phyloP scores from a whole-genome alignment of 495 filamentous ascomycete genomes.

The Aspergillus egyptiacus region DNA sequence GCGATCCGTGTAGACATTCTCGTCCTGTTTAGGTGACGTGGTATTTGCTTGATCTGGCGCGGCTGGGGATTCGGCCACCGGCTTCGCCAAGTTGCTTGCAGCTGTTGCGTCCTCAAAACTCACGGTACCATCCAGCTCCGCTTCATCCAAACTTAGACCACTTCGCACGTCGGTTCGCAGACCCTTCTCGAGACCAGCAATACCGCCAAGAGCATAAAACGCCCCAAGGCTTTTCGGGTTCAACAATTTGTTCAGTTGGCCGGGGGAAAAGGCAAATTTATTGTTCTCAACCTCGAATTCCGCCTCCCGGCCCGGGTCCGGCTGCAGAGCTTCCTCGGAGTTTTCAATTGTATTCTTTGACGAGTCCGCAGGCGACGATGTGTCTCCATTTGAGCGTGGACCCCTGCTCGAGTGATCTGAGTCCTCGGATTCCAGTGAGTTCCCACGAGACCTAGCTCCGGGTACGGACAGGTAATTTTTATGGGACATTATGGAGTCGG shows the following conservation, averaged over 20 bases:
- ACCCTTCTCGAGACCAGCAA: conserved; percentile 70
- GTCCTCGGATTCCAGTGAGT: conserved; percentile 58
- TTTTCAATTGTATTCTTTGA: conserved; percentile 38
- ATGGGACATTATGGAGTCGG: conserved; percentile 35
- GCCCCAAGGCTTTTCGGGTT: conserved; percentile 78
- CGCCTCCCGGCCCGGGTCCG: conserved; percentile 63
- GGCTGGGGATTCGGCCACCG: conserved; percentile 24
- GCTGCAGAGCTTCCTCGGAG: conserved; percentile 57
- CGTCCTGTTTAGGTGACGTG: conserved; percentile 19
- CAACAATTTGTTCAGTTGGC: conserved; percentile 69
- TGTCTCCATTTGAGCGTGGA: conserved; percentile 33
- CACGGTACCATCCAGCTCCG: conserved; percentile 53
- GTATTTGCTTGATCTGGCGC: conserved; percentile 26
- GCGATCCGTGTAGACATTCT: conserved; percentile 53
- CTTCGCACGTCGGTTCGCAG: conserved; percentile 59
- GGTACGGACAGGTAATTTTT: conserved; percentile 61
- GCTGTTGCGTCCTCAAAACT: conserved; percentile 61
- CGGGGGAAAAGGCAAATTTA: conserved; percentile 75
- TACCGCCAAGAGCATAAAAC: conserved; percentile 72
- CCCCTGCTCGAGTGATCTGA: conserved; percentile 48
- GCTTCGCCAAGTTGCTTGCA: conserved; percentile 23
- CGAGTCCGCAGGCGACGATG: conserved; percentile 29
- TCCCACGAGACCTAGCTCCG: conserved; percentile 54
- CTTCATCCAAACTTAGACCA: conserved; percentile 75
- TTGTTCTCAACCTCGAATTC: conserved; percentile 74